These are phyloP conservation scores for Euryodendron excelsum DNA, from an alignment of 148 eudicot species.

Conservation along the genomic window DNA sequence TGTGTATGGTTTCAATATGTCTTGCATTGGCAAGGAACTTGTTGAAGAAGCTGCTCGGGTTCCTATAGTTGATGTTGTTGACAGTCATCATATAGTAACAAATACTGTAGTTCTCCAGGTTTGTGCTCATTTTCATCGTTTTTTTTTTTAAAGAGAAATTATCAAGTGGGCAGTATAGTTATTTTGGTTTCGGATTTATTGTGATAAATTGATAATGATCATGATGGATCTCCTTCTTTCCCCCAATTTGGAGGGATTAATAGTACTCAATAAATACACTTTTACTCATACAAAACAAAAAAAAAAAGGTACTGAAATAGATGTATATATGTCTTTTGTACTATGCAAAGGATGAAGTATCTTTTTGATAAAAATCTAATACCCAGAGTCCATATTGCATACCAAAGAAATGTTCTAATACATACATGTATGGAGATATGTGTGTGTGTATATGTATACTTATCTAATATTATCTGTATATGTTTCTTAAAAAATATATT, in stretches of 20 bases:
- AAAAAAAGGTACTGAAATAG: no score
- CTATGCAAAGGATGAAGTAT: neutral
- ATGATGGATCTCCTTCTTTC: no score
- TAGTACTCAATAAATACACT: no score
- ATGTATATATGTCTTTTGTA: neutral
- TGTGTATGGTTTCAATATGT: slow-evolving; percentile 90
- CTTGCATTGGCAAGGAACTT: slow-evolving; percentile 83
- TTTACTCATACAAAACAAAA: no score
- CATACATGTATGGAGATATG: neutral
- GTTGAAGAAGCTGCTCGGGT: slow-evolving; percentile 69
- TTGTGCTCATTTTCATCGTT: slow-evolving; percentile 9
- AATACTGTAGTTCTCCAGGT: slow-evolving; percentile 82
- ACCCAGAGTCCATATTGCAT: neutral
- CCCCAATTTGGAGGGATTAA: neutral
- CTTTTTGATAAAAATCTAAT: neutral
- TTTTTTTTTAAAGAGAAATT: neutral
- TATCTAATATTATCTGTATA: neutral
- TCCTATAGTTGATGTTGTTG: slow-evolving; percentile 85
- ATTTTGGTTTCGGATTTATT: neutral
- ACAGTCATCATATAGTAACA: slow-evolving; percentile 67
- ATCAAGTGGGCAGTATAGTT: neutral
- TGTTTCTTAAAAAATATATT: neutral
- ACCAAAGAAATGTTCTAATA: neutral
- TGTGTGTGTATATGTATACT: no score
- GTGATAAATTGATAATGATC: no score